phyloP scores from a whole-genome alignment of 257 asterid species.

The Leonotis leonurus region DNA sequence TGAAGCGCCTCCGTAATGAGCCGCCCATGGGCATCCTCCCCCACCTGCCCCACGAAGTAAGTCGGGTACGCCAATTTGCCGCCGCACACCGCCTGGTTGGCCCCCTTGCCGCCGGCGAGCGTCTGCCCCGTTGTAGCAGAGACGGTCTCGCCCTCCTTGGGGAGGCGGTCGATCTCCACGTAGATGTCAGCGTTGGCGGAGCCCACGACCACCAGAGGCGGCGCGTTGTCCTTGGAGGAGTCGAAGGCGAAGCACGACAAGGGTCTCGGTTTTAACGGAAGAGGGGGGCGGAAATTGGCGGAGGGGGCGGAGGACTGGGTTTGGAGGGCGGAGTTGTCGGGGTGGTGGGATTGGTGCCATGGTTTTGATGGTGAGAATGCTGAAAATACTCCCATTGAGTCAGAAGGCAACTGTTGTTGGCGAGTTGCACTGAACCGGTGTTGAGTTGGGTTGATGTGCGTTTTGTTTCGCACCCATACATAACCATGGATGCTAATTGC shows the following conservation, averaged over 20 bases:
- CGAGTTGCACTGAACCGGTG: too few relatives aligned
- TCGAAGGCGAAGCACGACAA: conserved; percentile 35
- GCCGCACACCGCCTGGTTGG: conserved; percentile 93
- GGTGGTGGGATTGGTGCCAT: conserved; percentile 20
- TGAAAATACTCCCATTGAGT: conserved; percentile 35
- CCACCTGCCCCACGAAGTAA: conserved; percentile 76
- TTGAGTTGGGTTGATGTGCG: too few relatives aligned
- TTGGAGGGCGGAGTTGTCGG: conserved; percentile 13
- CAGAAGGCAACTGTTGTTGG: neutral
- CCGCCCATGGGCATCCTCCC: conserved; percentile 83
- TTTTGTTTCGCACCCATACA: too few relatives aligned
- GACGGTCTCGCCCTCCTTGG: conserved; percentile 76
- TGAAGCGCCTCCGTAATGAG: conserved; percentile 58
- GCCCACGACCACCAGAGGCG: conserved; percentile 89
- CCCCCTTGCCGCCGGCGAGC: conserved; percentile 93
- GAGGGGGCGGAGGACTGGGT: conserved; percentile 14
- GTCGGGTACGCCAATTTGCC: conserved; percentile 64
- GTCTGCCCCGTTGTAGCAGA: conserved; percentile 77
- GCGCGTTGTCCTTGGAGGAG: conserved; percentile 21
- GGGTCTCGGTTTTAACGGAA: conserved; percentile 32
- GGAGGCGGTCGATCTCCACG: conserved; percentile 82
- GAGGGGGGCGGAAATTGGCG: conserved; percentile 21
- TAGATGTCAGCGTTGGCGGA: conserved; percentile 94
- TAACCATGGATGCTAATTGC: too few relatives aligned
- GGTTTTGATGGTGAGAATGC: conserved; percentile 37